Conservation (phyloP, 2,329 filamentous ascomycete species). For the Verticillium tricorpus region DNA sequence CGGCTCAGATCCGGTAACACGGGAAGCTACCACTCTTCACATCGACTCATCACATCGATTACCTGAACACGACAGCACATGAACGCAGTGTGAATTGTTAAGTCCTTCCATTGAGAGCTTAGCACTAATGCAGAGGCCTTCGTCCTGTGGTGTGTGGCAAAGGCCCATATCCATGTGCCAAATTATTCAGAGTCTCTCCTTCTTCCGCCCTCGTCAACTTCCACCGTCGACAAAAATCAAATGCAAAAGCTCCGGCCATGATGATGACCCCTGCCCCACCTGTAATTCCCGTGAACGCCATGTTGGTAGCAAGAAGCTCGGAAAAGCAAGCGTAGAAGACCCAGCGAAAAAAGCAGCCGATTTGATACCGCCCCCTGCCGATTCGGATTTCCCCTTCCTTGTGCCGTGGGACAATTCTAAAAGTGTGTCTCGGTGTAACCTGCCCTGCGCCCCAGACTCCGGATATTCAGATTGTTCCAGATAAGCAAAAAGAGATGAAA, state of each 20-base stretch:
- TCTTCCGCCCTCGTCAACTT: background rate
- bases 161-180: background rate
- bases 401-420: background rate
- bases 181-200: background rate
- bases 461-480: background rate
- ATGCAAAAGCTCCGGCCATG: background rate
- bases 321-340: background rate
- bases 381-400: background rate
- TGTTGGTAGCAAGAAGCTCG: background rate
- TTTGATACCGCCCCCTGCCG: background rate
- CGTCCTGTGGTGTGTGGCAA: background rate
- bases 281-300: background rate
- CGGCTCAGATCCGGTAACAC: background rate
- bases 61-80: too few relatives aligned
- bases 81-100: background rate
- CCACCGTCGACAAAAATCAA: background rate
- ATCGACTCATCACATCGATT: too few relatives aligned
- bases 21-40: background rate
- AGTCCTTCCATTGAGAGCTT: background rate
- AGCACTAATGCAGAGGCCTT: background rate
- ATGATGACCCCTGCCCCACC: background rate
- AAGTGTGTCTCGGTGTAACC: background rate
- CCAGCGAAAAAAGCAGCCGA: background rate
- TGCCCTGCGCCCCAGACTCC: background rate
- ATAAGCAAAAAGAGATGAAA: background rate